Evolutionary conservation across 169 alveolate genomes (phyloP).

Genomic region (Plasmodium vinckei): DNA sequence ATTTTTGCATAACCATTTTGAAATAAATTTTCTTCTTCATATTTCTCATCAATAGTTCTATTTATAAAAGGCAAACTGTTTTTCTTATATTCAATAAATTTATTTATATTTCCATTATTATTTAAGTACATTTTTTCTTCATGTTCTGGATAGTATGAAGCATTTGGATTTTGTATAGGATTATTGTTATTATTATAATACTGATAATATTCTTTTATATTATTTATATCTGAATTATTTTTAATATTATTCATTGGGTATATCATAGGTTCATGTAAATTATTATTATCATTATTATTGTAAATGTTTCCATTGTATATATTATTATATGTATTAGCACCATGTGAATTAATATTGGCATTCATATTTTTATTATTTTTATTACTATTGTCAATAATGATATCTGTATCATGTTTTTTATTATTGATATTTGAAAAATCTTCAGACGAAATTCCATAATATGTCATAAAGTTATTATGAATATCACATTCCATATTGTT

Average conservation of each 20-base stretch:
- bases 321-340: background rate
- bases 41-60: conserved; percentile 25
- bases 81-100: conserved; percentile 35
- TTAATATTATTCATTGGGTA: conserved; percentile 24
- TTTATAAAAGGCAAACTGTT: conserved; percentile 11
- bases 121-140: conserved; percentile 37
- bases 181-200: conserved; percentile 19
- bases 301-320: conserved; percentile 6
- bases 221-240: conserved; percentile 25
- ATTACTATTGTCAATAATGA: conserved; percentile 7
- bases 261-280: conserved; percentile 17
- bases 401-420: conserved; percentile 19
- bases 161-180: conserved; percentile 6
- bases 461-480: background rate
- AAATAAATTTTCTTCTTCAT: conserved; percentile 35
- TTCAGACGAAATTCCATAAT: background rate
- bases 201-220: conserved; percentile 4
- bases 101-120: conserved; percentile 15
- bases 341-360: conserved; percentile 8
- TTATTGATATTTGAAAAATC: background rate
- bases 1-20: conserved; percentile 22
- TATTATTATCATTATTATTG: conserved; percentile 17
- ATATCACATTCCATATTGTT: conserved; percentile 3
- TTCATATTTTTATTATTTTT: conserved; percentile 15
- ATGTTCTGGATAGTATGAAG: conserved; percentile 29